Conservation (phyloP, 371 early-diverging fungal genomes). For the Globomyces sp. region DNA sequence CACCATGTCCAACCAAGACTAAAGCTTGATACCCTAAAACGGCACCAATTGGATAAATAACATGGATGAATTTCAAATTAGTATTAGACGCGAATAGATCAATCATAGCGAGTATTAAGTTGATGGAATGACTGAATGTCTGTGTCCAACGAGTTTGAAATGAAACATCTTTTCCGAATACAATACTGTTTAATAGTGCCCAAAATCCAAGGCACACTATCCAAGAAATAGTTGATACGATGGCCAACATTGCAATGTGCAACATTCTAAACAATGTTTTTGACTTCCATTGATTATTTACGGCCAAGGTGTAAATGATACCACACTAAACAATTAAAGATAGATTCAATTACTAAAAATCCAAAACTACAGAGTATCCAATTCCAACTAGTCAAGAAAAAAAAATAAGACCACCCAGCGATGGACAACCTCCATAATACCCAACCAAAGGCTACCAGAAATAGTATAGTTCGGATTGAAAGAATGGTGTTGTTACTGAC, state of each 20-base stretch:
- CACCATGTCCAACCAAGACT: neutral
- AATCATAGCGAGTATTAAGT: constrained; percentile 4
- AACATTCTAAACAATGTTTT: neutral
- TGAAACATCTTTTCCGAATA: neutral
- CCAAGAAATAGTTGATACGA: neutral
- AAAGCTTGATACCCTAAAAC: neutral
- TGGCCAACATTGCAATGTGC: constrained; percentile 8
- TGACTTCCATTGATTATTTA: too few relatives aligned
- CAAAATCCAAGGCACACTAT: constrained; percentile 2
- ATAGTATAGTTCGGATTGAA: too few relatives aligned
- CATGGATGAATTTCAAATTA: neutral
- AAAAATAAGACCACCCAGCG: too few relatives aligned
- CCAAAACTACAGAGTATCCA: too few relatives aligned
- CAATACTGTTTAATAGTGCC: neutral
- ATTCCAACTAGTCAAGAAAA: too few relatives aligned
- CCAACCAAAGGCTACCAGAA: too few relatives aligned
- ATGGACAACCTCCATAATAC: too few relatives aligned
- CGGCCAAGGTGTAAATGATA: too few relatives aligned
- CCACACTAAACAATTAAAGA: too few relatives aligned
- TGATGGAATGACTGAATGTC: constrained; percentile 1
- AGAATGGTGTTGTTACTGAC: too few relatives aligned
- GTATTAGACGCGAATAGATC: constrained; percentile 3
- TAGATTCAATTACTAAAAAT: too few relatives aligned
- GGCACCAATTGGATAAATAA: neutral
- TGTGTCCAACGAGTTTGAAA: neutral